Conservation (phyloP, 139 green algal species). For the Zygnema cylindricum region DNA sequence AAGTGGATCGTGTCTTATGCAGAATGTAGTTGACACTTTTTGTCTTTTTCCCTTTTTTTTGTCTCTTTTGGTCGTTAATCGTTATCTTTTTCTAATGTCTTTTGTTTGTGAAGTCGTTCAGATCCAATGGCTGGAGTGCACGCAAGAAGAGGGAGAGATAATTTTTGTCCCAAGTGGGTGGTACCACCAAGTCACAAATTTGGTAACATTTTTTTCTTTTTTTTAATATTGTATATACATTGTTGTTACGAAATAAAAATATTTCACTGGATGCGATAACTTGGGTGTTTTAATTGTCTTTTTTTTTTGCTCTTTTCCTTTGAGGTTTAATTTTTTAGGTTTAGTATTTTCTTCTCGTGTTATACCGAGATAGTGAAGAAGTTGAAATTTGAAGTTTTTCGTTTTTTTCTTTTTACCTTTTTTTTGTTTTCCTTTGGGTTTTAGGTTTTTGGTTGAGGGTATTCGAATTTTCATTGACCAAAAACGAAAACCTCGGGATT, state of each 20-base stretch:
- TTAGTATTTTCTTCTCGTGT: not conserved
- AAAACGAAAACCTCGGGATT: too few relatives aligned
- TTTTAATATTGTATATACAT: not conserved
- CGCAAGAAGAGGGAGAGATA: constrained; percentile 77
- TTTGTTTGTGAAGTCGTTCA: constrained; percentile 23
- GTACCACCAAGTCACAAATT: constrained; percentile 87
- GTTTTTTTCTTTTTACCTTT: not conserved
- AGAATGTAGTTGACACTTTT: too few relatives aligned
- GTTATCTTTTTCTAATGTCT: not conserved
- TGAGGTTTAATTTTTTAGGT: too few relatives aligned
- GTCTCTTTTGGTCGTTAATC: too few relatives aligned
- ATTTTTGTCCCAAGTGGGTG: constrained; percentile 93
- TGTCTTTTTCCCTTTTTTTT: not conserved
- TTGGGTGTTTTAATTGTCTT: not conserved
- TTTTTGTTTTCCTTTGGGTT: constrained; percentile 1
- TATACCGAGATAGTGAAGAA: too few relatives aligned
- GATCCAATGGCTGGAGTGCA: constrained; percentile 59
- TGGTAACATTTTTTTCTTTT: constrained; percentile 65
- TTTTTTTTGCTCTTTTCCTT: not conserved
- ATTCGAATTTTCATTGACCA: too few relatives aligned
- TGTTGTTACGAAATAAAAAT: not conserved
- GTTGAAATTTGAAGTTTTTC: too few relatives aligned
- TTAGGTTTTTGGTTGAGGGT: not conserved
- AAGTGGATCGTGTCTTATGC: too few relatives aligned
- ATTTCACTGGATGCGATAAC: too few relatives aligned